Evolutionary conservation across 2,329 filamentous ascomycete species (phyloP).

Genomic region (Stagonosporopsis cucurbitacearum): DNA sequence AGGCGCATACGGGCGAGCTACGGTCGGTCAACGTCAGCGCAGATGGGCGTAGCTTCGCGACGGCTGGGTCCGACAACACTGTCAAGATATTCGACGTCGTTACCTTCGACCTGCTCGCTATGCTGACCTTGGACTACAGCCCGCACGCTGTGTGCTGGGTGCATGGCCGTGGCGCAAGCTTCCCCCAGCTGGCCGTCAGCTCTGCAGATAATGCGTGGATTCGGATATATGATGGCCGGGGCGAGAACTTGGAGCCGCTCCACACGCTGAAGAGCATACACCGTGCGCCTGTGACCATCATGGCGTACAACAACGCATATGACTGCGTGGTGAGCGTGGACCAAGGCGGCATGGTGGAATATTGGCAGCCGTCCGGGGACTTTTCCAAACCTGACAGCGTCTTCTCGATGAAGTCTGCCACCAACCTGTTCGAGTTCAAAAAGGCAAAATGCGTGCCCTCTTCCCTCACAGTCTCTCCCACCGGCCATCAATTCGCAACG

Average conservation of each 20-base stretch:
- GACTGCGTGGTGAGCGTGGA: slow-evolving; percentile 93
- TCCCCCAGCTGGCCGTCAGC: slow-evolving; percentile 85
- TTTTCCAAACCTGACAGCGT: slow-evolving; percentile 93
- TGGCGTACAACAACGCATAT: slow-evolving; percentile 87
- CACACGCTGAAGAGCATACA: slow-evolving; percentile 84
- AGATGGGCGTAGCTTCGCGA: slow-evolving; percentile 93
- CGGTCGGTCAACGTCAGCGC: slow-evolving; percentile 82
- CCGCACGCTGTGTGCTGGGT: slow-evolving; percentile 91
- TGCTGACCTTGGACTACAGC: slow-evolving; percentile 76
- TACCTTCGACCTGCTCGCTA: slow-evolving; percentile 71
- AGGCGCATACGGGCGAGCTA: slow-evolving; percentile 86
- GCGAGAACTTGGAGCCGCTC: slow-evolving; percentile 76
- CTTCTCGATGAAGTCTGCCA: slow-evolving; percentile 91
- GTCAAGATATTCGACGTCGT: slow-evolving; percentile 80
- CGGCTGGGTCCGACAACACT: slow-evolving; percentile 77
- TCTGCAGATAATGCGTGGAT: slow-evolving; percentile 75
- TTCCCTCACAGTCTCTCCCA: slow-evolving; percentile 83
- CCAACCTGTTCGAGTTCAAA: slow-evolving; percentile 95
- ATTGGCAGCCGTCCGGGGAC: slow-evolving; percentile 81
- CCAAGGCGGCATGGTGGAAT: slow-evolving; percentile 91
- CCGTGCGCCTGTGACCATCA: slow-evolving; percentile 77
- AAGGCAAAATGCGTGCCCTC: slow-evolving; percentile 85
- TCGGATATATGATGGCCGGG: slow-evolving; percentile 86
- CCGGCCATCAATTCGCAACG: slow-evolving; percentile 83
- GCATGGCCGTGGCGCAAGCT: slow-evolving; percentile 80